Conservation (phyloP, 805 yeast genomes). For the Candida schatavii region DNA sequence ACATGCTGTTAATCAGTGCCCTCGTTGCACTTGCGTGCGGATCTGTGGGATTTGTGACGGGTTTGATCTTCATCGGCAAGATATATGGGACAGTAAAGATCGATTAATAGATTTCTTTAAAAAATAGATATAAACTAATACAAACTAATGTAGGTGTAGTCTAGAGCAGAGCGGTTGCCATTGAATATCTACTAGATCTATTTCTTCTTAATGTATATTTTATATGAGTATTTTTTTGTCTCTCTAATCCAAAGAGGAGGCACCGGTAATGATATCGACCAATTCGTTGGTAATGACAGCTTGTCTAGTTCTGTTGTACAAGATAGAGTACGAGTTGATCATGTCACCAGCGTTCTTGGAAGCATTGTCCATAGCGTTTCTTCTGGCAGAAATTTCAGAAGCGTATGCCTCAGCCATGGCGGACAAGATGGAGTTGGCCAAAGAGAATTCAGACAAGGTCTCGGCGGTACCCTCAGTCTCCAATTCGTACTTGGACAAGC, state of each 20-base stretch:
- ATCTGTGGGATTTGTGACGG: constrained; percentile 66
- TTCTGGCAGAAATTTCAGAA: constrained; percentile 96
- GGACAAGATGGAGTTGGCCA: constrained; percentile 84
- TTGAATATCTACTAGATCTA: no score
- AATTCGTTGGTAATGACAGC: constrained; percentile 98
- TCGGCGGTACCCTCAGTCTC: constrained; percentile 66
- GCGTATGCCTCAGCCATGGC: constrained; percentile 99
- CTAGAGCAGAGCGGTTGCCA: no score
- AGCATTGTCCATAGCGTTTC: constrained; percentile 99
- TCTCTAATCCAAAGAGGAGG: constrained; percentile 86
- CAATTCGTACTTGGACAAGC: constrained; percentile 76
- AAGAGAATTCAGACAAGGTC: constrained; percentile 78
- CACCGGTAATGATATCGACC: constrained; percentile 99
- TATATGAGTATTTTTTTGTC: background rate
- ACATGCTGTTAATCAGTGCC: constrained; percentile 62
- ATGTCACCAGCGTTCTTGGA: constrained; percentile 99
- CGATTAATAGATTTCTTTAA: no score
- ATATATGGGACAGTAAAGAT: constrained; percentile 58
- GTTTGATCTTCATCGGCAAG: constrained; percentile 60
- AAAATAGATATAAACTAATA: no score
- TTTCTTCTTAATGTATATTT: no score
- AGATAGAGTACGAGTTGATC: constrained; percentile 93
- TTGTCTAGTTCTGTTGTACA: constrained; percentile 99
- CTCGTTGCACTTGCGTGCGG: constrained; percentile 73
- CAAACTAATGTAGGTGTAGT: no score